Percentiles rank a stretch among this genome's conserved stretches.
Conservation (phyloP, 345 rosid genomes). For the Brassica juncea region DNA sequence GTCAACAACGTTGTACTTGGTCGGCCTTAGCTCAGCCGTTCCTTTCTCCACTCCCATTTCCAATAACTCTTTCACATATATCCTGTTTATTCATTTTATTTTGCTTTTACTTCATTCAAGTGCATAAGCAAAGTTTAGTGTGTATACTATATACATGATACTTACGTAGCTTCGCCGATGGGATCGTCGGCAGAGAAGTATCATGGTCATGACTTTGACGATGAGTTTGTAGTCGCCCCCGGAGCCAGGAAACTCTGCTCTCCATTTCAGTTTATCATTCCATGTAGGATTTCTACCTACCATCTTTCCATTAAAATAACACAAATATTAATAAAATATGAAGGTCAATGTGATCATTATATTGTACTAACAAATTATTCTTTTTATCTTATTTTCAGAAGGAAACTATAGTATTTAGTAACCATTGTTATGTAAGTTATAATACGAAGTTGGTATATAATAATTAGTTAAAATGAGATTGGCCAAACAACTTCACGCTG, state of each 20-base stretch:
- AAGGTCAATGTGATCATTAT: not conserved
- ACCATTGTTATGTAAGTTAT: not conserved
- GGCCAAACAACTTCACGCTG: conserved; percentile 5
- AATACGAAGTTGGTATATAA: conserved; percentile 7
- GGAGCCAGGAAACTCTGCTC: conserved; percentile 76
- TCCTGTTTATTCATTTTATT: conserved; percentile 43
- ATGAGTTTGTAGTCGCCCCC: conserved; percentile 58
- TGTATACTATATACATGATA: not conserved
- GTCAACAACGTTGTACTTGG: conserved; percentile 55
- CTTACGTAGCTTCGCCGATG: conserved; percentile 76
- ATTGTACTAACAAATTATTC: not conserved
- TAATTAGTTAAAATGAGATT: conserved; percentile 16
- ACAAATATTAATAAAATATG: not conserved
- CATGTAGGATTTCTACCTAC: conserved; percentile 58
- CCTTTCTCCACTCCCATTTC: conserved; percentile 79
- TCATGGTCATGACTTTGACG: conserved; percentile 82
- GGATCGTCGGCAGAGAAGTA: conserved; percentile 68
- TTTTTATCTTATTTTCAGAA: not conserved
- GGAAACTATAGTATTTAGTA: not conserved
- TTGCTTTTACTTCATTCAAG: not conserved
- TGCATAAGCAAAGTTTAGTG: not conserved
- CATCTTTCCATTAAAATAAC: conserved; percentile 19
- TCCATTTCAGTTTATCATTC: conserved; percentile 70
- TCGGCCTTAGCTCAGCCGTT: conserved; percentile 55
- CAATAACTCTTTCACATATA: conserved; percentile 72